These are phyloP conservation scores for Chloropicon primus DNA, from an alignment of 139 green algal genomes.

Conservation along the genomic window DNA sequence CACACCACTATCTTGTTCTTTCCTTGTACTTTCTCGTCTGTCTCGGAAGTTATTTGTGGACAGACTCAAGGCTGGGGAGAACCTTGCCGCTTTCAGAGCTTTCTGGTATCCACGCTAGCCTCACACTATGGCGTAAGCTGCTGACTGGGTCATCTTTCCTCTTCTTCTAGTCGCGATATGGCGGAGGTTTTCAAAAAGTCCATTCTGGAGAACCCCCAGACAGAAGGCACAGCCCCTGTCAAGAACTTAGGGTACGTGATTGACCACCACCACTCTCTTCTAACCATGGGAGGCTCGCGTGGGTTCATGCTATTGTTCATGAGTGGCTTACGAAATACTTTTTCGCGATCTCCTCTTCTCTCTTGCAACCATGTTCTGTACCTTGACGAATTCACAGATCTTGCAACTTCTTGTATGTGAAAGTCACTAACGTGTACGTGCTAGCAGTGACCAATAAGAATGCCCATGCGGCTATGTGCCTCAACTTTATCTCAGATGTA, in stretches of 20 bases:
- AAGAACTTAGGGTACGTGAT: not conserved
- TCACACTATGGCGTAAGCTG: no score
- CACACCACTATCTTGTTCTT: not conserved
- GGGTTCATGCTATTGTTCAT: not conserved
- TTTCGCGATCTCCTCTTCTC: not conserved
- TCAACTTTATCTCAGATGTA: slow-evolving; percentile 82
- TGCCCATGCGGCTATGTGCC: slow-evolving; percentile 75
- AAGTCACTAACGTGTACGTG: slow-evolving; percentile 80
- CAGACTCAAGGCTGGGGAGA: not conserved
- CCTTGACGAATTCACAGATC: slow-evolving; percentile 51
- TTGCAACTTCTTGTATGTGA: slow-evolving; percentile 80
- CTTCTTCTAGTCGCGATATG: slow-evolving; percentile 37
- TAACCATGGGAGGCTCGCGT: not conserved
- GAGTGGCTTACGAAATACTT: not conserved
- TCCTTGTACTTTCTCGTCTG: not conserved
- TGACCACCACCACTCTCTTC: not conserved
- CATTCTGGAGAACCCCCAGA: slow-evolving; percentile 55
- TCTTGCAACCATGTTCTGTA: not conserved
- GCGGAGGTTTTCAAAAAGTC: slow-evolving; percentile 72
- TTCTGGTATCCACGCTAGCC: not conserved
- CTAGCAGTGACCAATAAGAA: slow-evolving; percentile 79
- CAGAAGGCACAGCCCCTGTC: not conserved
- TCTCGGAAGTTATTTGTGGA: not conserved
- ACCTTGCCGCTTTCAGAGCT: not conserved
- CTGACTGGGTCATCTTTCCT: no score